Evolutionary conservation across 1,139 yeast species (phyloP).

Genomic region (Pichia sorboxylosa): DNA sequence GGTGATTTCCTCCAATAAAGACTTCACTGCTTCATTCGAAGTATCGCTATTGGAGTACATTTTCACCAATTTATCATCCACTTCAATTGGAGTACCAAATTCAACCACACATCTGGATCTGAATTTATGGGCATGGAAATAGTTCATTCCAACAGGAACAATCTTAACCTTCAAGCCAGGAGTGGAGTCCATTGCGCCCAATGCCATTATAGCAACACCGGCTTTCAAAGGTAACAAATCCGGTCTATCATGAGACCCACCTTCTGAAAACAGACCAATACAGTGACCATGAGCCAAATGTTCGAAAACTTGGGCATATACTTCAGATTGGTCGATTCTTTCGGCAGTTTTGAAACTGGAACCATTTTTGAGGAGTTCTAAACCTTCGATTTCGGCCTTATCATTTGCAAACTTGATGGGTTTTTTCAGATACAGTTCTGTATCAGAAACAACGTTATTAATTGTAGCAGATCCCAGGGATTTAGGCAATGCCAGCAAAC

Average conservation of each 20-base stretch:
- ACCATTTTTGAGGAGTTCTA: constrained; percentile 36
- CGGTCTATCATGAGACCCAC: constrained; percentile 93
- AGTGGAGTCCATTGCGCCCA: constrained; percentile 72
- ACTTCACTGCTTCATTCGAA: constrained; percentile 60
- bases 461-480: constrained; percentile 73
- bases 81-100: constrained; percentile 80
- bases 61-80: constrained; percentile 50
- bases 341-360: constrained; percentile 63
- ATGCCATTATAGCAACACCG: constrained; percentile 96
- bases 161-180: constrained; percentile 69
- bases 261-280: constrained; percentile 95
- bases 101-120: constrained; percentile 91
- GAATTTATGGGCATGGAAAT: constrained; percentile 90
- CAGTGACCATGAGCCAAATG: constrained; percentile 74
- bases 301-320: constrained; percentile 70
- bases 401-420: constrained; percentile 43
- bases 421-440: constrained; percentile 56
- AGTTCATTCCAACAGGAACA: constrained; percentile 95
- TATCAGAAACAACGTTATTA: constrained; percentile 58
- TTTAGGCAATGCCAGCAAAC: constrained; percentile 67
- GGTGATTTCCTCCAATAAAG: constrained; percentile 58
- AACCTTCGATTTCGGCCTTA: constrained; percentile 27
- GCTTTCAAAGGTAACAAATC: constrained; percentile 87
- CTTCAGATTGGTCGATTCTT: constrained; percentile 73
- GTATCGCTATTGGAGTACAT: constrained; percentile 57